Base-by-base conservation (phyloP, 805 yeast species). In the Sugiyamaella valdiviana region DNA sequence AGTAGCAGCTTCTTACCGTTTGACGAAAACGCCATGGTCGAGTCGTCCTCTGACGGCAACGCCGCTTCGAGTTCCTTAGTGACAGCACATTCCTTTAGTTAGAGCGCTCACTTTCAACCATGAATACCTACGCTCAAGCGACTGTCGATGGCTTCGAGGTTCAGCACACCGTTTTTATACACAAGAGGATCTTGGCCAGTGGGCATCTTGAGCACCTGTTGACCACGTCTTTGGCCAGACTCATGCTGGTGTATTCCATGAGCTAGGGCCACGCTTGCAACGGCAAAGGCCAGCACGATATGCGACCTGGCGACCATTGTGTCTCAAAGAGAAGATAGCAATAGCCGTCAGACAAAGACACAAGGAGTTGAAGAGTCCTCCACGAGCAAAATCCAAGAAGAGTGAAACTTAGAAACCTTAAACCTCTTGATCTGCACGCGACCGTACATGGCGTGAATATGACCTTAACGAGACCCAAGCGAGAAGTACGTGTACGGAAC, bases 111-210 rank as follows among this genome's bases (percentile, higher is more conserved):
- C 5, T n/a, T 4, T 2, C 6, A 15, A 36, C 26, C 3, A 2
- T 12, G 6, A 20, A 19, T 15, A 19, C 44, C 22, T 32, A 26
- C 44, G 2, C 21, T 17, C 14, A 44, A n/a, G 36, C 47, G 39
- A 14, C 38, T 36, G 14, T 51, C 64, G 38, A 75, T 50, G 2
- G 58, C 52, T n/a, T 68, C 69, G 32, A 74, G 51, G 54, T 75
- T 74, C 44, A 73, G 42, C 14, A 69, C 71, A 6, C 79, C 79
- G 51, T 74, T 70, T 15, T 65, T 59, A 52, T 70, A 66, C 52
- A 60, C 59, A 22, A 70, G 21, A 39, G 47, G 12, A 15, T 39
- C 19, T 7, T 7, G 17, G 4, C n/a, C 42, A 36, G 4, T 14
- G 5, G 39, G 44, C 17, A 39, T 20, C 23, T 29, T 36, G 20